phyloP scores from a whole-genome alignment of 2,329 filamentous ascomycete genomes.

The Samsoniella hepiali region DNA sequence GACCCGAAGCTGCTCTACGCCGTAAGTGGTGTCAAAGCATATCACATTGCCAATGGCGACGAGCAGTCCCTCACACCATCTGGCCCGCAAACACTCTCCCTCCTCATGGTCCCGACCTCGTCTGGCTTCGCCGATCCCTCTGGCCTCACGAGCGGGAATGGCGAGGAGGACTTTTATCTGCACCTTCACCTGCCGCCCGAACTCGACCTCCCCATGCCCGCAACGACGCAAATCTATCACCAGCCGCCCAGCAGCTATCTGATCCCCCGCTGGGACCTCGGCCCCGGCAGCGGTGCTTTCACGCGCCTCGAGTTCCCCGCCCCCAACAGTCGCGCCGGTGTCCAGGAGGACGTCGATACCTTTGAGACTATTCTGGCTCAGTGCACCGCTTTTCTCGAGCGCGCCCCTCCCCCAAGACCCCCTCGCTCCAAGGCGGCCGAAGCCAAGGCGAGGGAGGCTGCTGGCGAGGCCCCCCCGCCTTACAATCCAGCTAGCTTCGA shows the following conservation, averaged over 20 bases:
- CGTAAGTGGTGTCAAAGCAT: conserved; percentile 83
- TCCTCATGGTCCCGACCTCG: conserved; percentile 93
- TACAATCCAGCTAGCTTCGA: conserved; percentile 84
- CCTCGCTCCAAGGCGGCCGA: conserved; percentile 30
- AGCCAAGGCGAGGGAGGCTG: conserved; percentile 39
- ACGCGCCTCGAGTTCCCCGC: conserved; percentile 87
- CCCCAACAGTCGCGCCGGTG: conserved; percentile 65
- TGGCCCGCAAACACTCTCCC: conserved; percentile 84
- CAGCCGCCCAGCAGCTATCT: conserved; percentile 90
- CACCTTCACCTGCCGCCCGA: conserved; percentile 93
- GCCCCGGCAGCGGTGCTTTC: conserved; percentile 83
- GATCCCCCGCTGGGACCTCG: conserved; percentile 92
- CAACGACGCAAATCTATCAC: conserved; percentile 96
- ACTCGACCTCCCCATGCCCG: conserved; percentile 87
- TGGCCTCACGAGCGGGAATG: conserved; percentile 47
- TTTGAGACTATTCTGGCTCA: conserved; percentile 98
- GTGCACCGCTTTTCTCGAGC: conserved; percentile 91
- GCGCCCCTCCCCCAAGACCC: conserved; percentile 61
- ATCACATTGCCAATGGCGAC: conserved; percentile 83
- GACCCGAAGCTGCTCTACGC: conserved; percentile 66
- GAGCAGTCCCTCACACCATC: conserved; percentile 79
- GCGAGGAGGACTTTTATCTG: conserved; percentile 92
- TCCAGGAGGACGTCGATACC: conserved; percentile 90
- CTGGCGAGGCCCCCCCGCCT: conserved; percentile 47
- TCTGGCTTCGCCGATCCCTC: conserved; percentile 61